phyloP scores from a whole-genome alignment of 129 eudicot species.

The Deinandra increscens region DNA sequence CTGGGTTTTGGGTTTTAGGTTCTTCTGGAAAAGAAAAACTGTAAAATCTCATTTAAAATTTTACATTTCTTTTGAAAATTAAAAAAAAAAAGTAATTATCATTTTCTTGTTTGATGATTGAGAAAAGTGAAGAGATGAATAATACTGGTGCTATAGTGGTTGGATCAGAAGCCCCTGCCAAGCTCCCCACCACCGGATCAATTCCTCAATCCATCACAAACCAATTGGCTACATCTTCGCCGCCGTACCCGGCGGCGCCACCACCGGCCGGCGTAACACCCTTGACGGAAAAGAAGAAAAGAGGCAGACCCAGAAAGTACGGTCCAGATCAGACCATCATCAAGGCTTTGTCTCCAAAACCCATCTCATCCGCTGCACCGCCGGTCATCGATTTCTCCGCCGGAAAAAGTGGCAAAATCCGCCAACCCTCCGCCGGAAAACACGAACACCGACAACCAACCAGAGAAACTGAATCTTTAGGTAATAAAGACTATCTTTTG shows the following conservation, averaged over 20 bases:
- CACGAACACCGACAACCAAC: constrained; percentile 5
- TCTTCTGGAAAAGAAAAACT: background rate
- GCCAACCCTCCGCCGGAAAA: constrained; percentile 28
- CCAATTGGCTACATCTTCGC: constrained; percentile 33
- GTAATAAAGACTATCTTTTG: constrained; percentile 10
- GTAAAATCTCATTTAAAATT: constrained; percentile 3
- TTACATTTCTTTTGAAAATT: background rate
- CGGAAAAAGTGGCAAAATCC: constrained; percentile 46
- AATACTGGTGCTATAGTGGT: constrained; percentile 75
- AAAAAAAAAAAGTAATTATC: background rate
- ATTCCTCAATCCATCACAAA: constrained; percentile 31
- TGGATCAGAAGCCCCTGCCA: constrained; percentile 81
- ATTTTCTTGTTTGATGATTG: constrained; percentile 27
- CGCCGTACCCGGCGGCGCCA: constrained; percentile 41
- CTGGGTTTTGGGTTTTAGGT: constrained; percentile 25
- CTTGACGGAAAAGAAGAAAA: constrained; percentile 57
- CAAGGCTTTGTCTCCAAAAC: constrained; percentile 73
- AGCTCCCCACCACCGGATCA: background rate
- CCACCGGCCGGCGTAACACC: constrained; percentile 36
- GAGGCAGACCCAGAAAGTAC: constrained; percentile 93
- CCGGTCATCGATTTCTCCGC: constrained; percentile 37
- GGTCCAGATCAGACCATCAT: constrained; percentile 62
- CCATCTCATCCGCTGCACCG: constrained; percentile 76
- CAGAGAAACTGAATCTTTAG: constrained; percentile 2
- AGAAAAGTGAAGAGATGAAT: constrained; percentile 42